phyloP scores from a whole-genome alignment of 2,329 filamentous ascomycete species.

The Xylariaceae sp. region DNA sequence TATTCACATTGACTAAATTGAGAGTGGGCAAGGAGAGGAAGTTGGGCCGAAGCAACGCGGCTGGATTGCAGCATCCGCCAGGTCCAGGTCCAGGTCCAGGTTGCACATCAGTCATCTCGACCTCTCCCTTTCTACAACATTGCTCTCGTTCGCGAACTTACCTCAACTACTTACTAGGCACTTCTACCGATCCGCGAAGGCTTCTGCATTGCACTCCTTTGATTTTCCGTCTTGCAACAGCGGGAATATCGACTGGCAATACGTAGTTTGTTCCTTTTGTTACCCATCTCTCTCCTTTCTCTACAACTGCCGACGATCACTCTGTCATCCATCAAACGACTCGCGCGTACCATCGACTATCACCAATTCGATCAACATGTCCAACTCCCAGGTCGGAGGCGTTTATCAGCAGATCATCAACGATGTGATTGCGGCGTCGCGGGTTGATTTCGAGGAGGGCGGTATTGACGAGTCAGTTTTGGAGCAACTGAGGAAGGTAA shows the following conservation, averaged over 20 bases:
- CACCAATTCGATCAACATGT: slow-evolving; percentile 53
- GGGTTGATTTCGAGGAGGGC: slow-evolving; percentile 95
- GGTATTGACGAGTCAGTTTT: slow-evolving; percentile 88
- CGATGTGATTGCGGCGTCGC: slow-evolving; percentile 89
- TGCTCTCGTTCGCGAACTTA: not conserved
- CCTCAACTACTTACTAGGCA: slow-evolving; percentile 2
- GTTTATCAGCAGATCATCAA: slow-evolving; percentile 82
- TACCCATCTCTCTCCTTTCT: not conserved
- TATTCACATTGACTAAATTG: not conserved
- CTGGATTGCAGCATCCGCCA: not conserved
- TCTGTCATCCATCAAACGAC: not conserved
- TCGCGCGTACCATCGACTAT: slow-evolving; percentile 1
- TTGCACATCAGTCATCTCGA: slow-evolving; percentile 17
- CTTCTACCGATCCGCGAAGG: not conserved
- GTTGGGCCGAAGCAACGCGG: slow-evolving; percentile 11
- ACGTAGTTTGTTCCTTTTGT: slow-evolving; percentile 16
- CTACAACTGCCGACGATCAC: not conserved
- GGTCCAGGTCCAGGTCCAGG: too few species aligned
- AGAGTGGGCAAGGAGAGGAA: slow-evolving; percentile 3
- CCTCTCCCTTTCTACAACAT: not conserved
- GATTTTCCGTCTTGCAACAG: slow-evolving; percentile 1
- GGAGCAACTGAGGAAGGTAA: slow-evolving; percentile 86
- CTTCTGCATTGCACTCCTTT: not conserved
- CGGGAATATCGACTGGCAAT: slow-evolving; percentile 3
- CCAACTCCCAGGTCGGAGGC: slow-evolving; percentile 68